phyloP scores from a whole-genome alignment of 148 eudicot genomes.

The Gaultheria prostrata region DNA sequence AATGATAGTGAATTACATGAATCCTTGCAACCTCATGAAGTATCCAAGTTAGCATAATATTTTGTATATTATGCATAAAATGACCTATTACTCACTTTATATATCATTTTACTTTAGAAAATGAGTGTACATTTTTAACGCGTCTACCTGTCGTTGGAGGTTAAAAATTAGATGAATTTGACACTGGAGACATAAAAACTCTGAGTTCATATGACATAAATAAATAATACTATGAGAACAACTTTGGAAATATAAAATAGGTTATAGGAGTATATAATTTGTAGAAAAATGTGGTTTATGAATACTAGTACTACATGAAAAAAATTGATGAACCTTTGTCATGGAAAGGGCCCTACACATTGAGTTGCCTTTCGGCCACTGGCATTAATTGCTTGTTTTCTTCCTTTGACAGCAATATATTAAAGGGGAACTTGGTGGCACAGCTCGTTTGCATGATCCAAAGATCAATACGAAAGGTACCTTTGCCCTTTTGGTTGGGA shows the following conservation, averaged over 20 bases:
- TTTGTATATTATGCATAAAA: not conserved
- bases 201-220: not conserved
- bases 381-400: not conserved
- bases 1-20: not conserved
- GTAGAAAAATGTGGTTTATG: not conserved
- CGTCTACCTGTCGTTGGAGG: too few species aligned
- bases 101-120: not conserved
- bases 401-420: not conserved
- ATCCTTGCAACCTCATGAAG: not conserved
- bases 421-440: not conserved
- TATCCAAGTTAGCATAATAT: not conserved
- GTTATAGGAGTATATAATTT: not conserved
- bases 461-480: not conserved
- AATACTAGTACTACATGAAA: not conserved
- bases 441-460: not conserved
- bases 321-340: not conserved
- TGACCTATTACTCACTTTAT: not conserved
- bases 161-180: too few species aligned
- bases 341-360: not conserved
- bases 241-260: not conserved
- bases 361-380: not conserved
- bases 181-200: not conserved
- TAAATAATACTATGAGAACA: constrained; percentile 26
- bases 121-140: not conserved
- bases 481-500: not conserved